These are phyloP conservation scores for Henckelia pumila DNA, from an alignment of 257 asterid species.

Conservation along the genomic window DNA sequence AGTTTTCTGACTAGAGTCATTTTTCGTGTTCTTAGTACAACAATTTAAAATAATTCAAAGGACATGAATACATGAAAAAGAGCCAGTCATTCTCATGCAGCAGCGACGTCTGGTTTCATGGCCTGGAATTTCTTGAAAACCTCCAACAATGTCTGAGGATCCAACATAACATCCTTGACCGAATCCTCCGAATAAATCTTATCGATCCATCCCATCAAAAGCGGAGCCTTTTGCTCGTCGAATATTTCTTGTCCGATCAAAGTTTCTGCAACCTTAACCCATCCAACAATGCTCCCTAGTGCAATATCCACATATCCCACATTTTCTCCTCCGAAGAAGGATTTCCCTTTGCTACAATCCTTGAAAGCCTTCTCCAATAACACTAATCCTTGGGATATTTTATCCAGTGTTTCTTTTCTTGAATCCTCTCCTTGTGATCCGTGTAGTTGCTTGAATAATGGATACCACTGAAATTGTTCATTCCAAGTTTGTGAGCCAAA, in stretches of 20 bases:
- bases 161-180: conserved; percentile 29
- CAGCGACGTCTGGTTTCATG: neutral
- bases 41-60: too few species aligned
- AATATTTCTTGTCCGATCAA: conserved; percentile 21
- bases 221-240: conserved; percentile 36
- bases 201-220: conserved; percentile 28
- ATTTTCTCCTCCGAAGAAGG: conserved; percentile 47
- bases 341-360: conserved; percentile 33
- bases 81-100: conserved; percentile 3
- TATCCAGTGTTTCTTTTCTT: conserved; percentile 14
- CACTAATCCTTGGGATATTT: conserved; percentile 25
- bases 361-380: conserved; percentile 42
- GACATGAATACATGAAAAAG: too few species aligned
- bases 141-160: conserved; percentile 27
- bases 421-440: conserved; percentile 19
- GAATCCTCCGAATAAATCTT: conserved; percentile 16
- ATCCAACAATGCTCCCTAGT: conserved; percentile 39
- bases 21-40: too few species aligned
- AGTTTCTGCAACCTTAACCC: conserved; percentile 36
- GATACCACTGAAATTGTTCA: conserved; percentile 32
- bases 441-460: conserved; percentile 23
- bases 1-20: too few species aligned
- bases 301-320: conserved; percentile 47
- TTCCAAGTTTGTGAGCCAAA: too few species aligned
- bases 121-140: conserved; percentile 16